Conservation (phyloP, 257 asterid species). For the Marsdenia floribunda region DNA sequence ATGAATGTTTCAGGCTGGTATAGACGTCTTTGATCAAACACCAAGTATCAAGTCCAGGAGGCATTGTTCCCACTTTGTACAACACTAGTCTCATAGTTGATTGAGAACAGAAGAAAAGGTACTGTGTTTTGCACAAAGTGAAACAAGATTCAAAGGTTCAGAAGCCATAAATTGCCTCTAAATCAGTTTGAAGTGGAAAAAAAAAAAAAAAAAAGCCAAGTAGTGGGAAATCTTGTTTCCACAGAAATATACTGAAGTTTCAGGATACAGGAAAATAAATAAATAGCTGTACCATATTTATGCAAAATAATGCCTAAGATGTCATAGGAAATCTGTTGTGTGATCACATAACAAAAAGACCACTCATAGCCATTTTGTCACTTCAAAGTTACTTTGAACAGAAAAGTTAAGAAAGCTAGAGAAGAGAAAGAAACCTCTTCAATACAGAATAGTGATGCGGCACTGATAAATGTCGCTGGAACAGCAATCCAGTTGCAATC, state of each 20-base stretch:
- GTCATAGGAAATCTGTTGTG: background rate
- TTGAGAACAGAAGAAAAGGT: background rate
- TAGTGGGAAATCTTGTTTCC: background rate
- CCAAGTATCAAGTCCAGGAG: background rate
- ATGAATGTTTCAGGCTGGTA: background rate
- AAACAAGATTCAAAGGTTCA: background rate
- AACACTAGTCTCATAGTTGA: background rate
- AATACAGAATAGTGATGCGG: slow-evolving; percentile 89
- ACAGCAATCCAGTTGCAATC: slow-evolving; percentile 97
- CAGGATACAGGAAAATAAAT: background rate
- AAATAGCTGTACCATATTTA: background rate
- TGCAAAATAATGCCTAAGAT: background rate
- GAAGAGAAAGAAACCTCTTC: slow-evolving; percentile 58
- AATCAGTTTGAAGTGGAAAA: background rate
- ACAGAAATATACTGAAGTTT: background rate
- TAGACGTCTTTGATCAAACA: background rate
- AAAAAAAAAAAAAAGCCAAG: background rate
- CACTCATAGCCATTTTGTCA: background rate
- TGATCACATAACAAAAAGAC: background rate
- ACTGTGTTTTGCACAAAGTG: background rate
- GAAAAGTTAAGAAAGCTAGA: background rate
- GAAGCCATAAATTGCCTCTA: background rate
- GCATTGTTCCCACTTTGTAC: background rate
- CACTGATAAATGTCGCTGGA: slow-evolving; percentile 94
- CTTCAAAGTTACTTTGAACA: background rate